phyloP scores from a whole-genome alignment of 2,329 filamentous ascomycete species.

The Ambrosiella beaveri region DNA sequence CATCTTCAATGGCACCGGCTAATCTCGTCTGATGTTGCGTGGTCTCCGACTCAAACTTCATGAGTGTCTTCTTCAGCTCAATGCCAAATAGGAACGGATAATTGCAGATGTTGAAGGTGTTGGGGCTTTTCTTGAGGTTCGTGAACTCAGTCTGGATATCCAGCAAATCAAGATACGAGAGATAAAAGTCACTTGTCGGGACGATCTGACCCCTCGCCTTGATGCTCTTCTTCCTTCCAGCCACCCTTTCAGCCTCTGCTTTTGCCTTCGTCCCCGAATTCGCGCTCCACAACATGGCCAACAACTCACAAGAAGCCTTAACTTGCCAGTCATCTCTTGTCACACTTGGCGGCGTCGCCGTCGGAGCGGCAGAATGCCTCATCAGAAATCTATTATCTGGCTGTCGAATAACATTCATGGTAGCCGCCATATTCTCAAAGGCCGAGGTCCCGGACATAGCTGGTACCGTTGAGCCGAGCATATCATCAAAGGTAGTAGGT shows the following conservation, averaged over 20 bases:
- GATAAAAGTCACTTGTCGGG: slow-evolving; percentile 74
- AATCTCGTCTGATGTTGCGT: background rate
- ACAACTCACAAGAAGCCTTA: slow-evolving; percentile 59
- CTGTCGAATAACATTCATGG: background rate
- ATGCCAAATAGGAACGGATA: slow-evolving; percentile 86
- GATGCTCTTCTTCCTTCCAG: background rate
- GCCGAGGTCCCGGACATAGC: background rate
- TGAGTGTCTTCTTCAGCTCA: slow-evolving; percentile 77
- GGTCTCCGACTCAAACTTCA: slow-evolving; percentile 60
- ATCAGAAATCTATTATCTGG: background rate
- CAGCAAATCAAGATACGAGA: slow-evolving; percentile 59
- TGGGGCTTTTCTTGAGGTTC: slow-evolving; percentile 33
- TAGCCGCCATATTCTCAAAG: background rate
- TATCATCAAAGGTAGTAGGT: slow-evolving; percentile 43
- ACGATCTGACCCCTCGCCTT: slow-evolving; percentile 42
- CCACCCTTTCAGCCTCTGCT: background rate
- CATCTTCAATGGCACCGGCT: background rate
- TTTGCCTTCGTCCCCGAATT: slow-evolving; percentile 29
- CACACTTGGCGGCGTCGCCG: background rate
- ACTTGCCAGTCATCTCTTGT: slow-evolving; percentile 69
- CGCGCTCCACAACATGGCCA: slow-evolving; percentile 66
- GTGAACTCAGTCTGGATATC: slow-evolving; percentile 1
- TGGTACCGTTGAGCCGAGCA: slow-evolving; percentile 56
- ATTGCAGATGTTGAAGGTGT: slow-evolving; percentile 76
- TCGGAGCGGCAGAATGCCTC: background rate